Conservation (phyloP, 2,329 filamentous ascomycete species). For the Colletotrichum sublineola region DNA sequence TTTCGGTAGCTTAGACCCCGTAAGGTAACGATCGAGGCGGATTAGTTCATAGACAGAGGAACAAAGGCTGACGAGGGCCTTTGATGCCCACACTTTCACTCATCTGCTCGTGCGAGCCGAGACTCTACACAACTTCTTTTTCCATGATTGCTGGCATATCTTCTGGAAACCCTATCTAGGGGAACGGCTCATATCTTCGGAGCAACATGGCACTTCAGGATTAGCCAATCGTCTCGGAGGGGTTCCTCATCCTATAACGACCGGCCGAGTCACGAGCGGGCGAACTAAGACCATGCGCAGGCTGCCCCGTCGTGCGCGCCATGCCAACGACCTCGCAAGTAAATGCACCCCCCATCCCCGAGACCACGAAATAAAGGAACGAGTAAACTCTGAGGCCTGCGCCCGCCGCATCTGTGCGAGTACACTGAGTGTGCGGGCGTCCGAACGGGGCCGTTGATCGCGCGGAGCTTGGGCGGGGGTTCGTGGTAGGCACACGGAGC, state of each 20-base stretch:
- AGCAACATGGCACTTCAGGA: background rate
- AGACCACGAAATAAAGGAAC: background rate
- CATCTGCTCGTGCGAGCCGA: background rate
- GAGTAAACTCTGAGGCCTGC: background rate
- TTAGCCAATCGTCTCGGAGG: background rate
- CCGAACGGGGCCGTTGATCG: conserved; percentile 17
- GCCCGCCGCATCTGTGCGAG: background rate
- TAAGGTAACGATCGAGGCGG: background rate
- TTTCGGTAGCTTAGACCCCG: background rate
- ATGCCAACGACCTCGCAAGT: background rate
- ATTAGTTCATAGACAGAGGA: too few relatives aligned
- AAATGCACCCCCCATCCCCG: background rate
- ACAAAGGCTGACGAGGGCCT: background rate
- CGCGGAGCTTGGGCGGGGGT: background rate
- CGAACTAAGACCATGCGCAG: background rate
- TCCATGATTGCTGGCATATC: too few relatives aligned
- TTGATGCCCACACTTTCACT: background rate
- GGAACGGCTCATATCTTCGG: too few relatives aligned
- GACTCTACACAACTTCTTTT: background rate
- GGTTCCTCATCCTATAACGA: background rate
- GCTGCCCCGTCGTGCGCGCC: conserved; percentile 4
- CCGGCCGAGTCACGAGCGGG: background rate
- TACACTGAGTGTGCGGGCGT: conserved; percentile 3
- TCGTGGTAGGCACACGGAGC: conserved; percentile 23
- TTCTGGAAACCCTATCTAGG: background rate